These are phyloP conservation scores for Xylaria sp. DNA, from an alignment of 2,329 filamentous ascomycete species.

Conservation along the genomic window DNA sequence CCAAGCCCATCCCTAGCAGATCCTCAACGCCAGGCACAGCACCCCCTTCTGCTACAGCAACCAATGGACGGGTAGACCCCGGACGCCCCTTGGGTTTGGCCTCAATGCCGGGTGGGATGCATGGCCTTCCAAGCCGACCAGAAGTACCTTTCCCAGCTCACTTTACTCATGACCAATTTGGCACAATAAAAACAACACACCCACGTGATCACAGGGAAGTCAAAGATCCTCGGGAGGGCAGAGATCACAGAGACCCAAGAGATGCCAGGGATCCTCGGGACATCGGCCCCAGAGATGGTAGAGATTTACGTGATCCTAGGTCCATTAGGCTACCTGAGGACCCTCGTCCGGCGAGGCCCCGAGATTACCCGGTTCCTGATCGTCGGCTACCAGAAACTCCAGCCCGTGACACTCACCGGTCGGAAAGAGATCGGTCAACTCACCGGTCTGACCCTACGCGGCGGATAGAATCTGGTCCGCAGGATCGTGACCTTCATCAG, in stretches of 20 bases:
- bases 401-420: conserved; percentile 52
- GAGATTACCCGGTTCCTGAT: conserved; percentile 56
- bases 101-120: conserved; percentile 45
- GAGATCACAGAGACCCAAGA: conserved; percentile 47
- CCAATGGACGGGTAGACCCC: conserved; percentile 48
- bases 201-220: conserved; percentile 47
- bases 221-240: conserved; percentile 50
- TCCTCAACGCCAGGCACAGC: conserved; percentile 44
- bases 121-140: conserved; percentile 66
- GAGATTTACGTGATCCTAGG: conserved; percentile 49
- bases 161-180: conserved; percentile 59
- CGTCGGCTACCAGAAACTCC: conserved; percentile 55
- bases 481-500: conserved; percentile 54
- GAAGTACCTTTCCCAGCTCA: conserved; percentile 66
- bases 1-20: conserved; percentile 39
- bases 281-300: conserved; percentile 51
- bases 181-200: conserved; percentile 53
- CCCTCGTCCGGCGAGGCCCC: conserved; percentile 55
- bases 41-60: conserved; percentile 37
- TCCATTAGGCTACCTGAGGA: conserved; percentile 55
- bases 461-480: conserved; percentile 48
- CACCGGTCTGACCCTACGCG: conserved; percentile 45
- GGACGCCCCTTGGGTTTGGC: conserved; percentile 48
- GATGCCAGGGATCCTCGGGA: conserved; percentile 56
- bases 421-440: conserved; percentile 54